Evolutionary conservation across 2,329 filamentous ascomycete species (phyloP), one percentile per base, ranked within the genome.

Genomic region (Daldinia sp.): DNA sequence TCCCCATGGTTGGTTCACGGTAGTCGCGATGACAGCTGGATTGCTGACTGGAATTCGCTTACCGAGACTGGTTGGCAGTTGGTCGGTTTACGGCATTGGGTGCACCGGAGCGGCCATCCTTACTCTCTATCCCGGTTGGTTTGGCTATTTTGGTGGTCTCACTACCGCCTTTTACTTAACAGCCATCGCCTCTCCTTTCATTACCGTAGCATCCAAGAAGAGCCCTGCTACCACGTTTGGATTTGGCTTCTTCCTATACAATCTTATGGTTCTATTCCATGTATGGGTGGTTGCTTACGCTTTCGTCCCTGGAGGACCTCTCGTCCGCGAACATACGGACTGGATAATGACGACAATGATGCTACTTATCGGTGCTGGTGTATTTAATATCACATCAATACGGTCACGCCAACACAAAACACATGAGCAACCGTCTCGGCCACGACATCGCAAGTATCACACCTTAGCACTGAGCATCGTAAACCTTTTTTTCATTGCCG

Each of bases 251-350:
- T 79, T 97, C 53, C 77, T 96, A 49, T 99, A 98, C 82, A 97
- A 98, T 77, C 84, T 98, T 72, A 80, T 98, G 80, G 90, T 97
- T 3, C 85, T 99, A n/a, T 97, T 97, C 82, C 94, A 98, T 74
- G 93, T 97, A 57, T 99, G 95, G 95, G 91, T 97, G 32, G 95
- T 99, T 9, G 95, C 95, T 1, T 99, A 99, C 73, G 95, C 95
- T 10, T 99, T 99, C 71, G 95, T 99, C 2, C 95, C 95, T 1
- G 95, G 95, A 52, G 95, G 95, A 1, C 93, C 93, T 2, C 84
- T 97, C 0, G 91, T 99, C 41, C 90, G 95, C 43, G 95, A 99
- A 77, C 94, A 90, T 74, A 99, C 94, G 1, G 94, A 98, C 75
- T 97, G 94, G 91, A 85, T 99, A 73, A 96, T 98, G 93, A 85